Conservation (phyloP, 192 early-diverging fungal genomes). For the Backusella mclennaniae region DNA sequence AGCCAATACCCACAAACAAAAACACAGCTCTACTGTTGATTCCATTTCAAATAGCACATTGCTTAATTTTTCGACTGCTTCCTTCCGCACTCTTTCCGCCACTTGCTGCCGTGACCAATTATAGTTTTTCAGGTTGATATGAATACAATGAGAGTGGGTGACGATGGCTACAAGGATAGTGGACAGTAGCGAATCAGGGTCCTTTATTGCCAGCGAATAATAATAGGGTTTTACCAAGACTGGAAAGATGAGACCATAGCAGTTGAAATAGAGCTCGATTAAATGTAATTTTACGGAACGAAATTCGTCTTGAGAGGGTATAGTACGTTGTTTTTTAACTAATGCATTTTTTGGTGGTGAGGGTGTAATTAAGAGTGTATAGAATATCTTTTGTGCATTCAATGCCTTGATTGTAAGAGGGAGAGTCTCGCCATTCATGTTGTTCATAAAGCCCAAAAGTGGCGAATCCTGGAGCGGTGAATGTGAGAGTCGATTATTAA, state of each 20-base stretch:
- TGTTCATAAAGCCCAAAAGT: neutral
- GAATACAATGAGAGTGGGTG: constrained; percentile 9
- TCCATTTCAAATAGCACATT: constrained; percentile 12
- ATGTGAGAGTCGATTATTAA: neutral
- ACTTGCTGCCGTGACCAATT: neutral
- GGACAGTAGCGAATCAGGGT: constrained; percentile 14
- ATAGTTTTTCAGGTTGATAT: neutral
- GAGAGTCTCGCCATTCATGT: neutral
- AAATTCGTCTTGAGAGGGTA: neutral
- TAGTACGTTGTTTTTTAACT: neutral
- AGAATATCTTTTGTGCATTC: neutral
- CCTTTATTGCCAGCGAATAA: neutral
- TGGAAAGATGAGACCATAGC: neutral
- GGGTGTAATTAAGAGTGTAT: neutral
- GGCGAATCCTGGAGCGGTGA: neutral
- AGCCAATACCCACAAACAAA: neutral
- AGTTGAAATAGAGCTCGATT: neutral
- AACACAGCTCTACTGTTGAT: constrained; percentile 10
- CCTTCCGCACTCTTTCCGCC: neutral
- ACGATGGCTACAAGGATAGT: neutral
- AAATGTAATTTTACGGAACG: neutral
- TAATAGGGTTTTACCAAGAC: neutral
- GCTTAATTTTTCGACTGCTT: neutral
- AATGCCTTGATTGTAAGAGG: neutral
- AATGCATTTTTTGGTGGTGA: neutral